Base-by-base conservation (phyloP, 1,284 basidiomycete species). In the Golubevia sp. region DNA sequence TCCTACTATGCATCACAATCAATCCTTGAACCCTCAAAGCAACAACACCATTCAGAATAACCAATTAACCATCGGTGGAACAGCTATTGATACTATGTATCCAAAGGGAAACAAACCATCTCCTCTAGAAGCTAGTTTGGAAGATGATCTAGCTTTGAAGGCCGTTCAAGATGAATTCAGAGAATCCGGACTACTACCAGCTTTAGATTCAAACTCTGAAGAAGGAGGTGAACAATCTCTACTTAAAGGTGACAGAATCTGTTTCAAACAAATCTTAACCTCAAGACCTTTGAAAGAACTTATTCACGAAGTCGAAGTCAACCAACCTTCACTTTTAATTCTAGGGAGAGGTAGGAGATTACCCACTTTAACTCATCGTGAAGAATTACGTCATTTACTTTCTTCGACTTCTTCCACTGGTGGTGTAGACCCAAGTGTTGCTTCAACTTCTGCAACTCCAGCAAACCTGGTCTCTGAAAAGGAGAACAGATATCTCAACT, bases 331-430 rank as follows among this genome's bases (percentile, higher is more conserved):
- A 2, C 69, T 79, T 34, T 67, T 79, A 6, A 64, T 79, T 3
- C 67, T 77, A 2, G 77, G 77, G 0, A 53, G 77, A 0, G 74
- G 72, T 13, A 58, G 77, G 20, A 58, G 71, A n/a, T 66, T 71
- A 34, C 77, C 77, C 2, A 72, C 71, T 2, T 67, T 76, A 49
- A 77, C 75, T 49, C 77, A 79, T 58, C 48, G 77, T 25, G 71
- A 72, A 2, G 77, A 79, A 49, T 67, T 79, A 24, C 66, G 68
- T 38, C 61, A 55, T 23, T 55, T 79, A 11, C 56, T 70, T 5
- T 34, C 13, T 30, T 51, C 11, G 24, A 23, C 5, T 6, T n/a
- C 58, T 18, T 15, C 51, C 6, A 34, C 27, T 24, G 24, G 15
- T 21, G 56, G 20, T 26, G 27, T 23, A 5, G 58, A 23, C 25